These are phyloP conservation scores for Ogataea salicorniae DNA, from an alignment of 805 yeast genomes.

Conservation along the genomic window DNA sequence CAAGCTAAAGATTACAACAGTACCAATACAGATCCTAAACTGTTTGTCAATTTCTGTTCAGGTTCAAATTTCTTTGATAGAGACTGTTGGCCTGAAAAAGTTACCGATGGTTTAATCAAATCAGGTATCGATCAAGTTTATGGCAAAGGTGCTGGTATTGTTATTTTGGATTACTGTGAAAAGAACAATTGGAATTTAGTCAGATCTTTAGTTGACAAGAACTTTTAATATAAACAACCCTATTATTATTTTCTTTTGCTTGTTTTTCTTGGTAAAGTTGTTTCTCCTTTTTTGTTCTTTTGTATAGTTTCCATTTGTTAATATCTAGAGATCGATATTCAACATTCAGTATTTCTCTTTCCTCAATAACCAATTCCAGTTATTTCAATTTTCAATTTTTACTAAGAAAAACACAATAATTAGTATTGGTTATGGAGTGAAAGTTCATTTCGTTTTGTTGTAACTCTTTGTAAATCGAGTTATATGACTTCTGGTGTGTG, in stretches of 20 bases:
- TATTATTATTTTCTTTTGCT: background rate
- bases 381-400: too few relatives aligned
- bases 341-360: too few relatives aligned
- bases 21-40: slow-evolving; percentile 43
- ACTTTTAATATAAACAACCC: slow-evolving; percentile 26
- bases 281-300: too few relatives aligned
- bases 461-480: too few relatives aligned
- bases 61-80: slow-evolving; percentile 69
- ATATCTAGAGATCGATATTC: too few relatives aligned
- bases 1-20: slow-evolving; percentile 47
- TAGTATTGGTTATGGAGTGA: too few relatives aligned
- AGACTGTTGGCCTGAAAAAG: slow-evolving; percentile 68
- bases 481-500: too few relatives aligned
- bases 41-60: slow-evolving; percentile 67
- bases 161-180: slow-evolving; percentile 66
- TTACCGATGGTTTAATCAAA: slow-evolving; percentile 46
- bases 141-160: slow-evolving; percentile 54
- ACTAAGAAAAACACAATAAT: too few relatives aligned
- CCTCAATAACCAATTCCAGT: too few relatives aligned
- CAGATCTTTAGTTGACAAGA: slow-evolving; percentile 46
- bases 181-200: slow-evolving; percentile 54
- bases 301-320: too few relatives aligned
- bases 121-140: slow-evolving; percentile 43
- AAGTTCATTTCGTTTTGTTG: too few relatives aligned
- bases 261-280: too few relatives aligned